These are phyloP conservation scores for Spergularia marina DNA, from an alignment of 148 eudicot species.

Conservation along the genomic window DNA sequence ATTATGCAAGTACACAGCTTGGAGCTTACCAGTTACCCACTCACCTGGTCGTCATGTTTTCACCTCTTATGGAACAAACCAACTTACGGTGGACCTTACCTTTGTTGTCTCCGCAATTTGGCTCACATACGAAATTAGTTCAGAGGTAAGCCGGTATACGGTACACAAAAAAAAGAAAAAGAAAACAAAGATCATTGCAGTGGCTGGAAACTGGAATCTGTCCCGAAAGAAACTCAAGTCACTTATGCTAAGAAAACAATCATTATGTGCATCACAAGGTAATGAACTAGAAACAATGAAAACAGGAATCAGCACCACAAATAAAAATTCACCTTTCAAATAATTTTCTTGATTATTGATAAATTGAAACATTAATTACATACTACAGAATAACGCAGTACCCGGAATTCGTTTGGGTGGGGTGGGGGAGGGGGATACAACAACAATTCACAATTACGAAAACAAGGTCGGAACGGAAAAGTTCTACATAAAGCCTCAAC, in stretches of 20 bases:
- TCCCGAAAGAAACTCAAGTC: background rate
- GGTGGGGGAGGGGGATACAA: background rate
- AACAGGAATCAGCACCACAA: background rate
- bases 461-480: background rate
- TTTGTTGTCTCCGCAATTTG: no score
- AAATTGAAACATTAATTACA: background rate
- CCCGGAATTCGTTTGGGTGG: background rate
- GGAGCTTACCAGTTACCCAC: no score
- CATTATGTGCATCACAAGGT: background rate
- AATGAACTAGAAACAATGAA: background rate
- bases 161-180: no score
- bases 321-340: background rate
- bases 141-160: no score
- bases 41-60: no score
- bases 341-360: background rate
- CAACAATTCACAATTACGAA: constrained; percentile 16
- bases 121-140: no score
- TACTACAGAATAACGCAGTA: constrained; percentile 11
- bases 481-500: background rate
- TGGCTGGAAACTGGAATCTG: no score
- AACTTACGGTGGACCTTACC: no score
- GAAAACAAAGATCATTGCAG: no score
- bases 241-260: background rate
- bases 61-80: no score
- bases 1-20: background rate